Conservation (phyloP, 441 rosid species). For the Populus hybrid region DNA sequence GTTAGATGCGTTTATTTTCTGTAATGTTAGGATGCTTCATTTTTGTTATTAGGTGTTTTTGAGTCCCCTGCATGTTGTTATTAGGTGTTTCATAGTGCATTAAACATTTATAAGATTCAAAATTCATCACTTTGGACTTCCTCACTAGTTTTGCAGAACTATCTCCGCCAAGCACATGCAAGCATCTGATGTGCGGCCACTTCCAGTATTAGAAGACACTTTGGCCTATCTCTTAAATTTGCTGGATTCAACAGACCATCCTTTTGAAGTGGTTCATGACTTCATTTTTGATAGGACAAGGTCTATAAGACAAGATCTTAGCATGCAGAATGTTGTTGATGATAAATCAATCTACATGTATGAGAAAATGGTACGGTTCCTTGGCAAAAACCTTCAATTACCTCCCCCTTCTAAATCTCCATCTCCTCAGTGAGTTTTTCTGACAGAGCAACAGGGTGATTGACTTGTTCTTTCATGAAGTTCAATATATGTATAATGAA, state of each 20-base stretch:
- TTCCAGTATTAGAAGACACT: conserved; percentile 68
- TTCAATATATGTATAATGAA: background rate
- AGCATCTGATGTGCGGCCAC: conserved; percentile 69
- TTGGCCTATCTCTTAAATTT: conserved; percentile 60
- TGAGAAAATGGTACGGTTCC: conserved; percentile 68
- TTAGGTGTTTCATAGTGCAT: background rate
- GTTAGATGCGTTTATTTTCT: background rate
- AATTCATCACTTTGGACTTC: conserved; percentile 15
- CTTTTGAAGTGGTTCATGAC: conserved; percentile 87
- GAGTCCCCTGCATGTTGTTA: background rate
- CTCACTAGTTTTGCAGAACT: conserved; percentile 86
- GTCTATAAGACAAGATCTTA: conserved; percentile 90
- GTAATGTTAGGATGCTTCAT: background rate
- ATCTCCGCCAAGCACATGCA: conserved; percentile 53
- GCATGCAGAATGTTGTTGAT: conserved; percentile 72
- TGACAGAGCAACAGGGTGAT: background rate
- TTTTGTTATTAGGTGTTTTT: background rate
- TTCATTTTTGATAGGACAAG: conserved; percentile 89
- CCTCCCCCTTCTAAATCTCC: background rate
- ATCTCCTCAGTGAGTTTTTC: background rate
- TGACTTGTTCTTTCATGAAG: conserved; percentile 1
- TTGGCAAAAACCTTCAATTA: conserved; percentile 14
- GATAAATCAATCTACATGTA: conserved; percentile 61
- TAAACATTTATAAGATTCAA: background rate
- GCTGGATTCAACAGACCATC: conserved; percentile 49